These are phyloP conservation scores for Rhynchospora tenuis DNA, from an alignment of 176 grass and related monocot genomes.

Conservation along the genomic window DNA sequence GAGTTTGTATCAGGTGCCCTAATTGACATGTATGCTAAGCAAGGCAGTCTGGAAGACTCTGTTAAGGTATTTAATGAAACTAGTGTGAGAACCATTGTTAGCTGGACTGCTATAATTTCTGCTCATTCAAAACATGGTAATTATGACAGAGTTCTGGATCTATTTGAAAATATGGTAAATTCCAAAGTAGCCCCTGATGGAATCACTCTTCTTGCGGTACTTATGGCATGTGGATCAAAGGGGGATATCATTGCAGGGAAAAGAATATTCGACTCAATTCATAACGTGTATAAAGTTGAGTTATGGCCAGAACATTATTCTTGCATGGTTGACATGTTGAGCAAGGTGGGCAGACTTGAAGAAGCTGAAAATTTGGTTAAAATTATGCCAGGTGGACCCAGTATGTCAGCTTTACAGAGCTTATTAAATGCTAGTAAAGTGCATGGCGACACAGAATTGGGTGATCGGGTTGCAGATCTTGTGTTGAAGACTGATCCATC, in stretches of 20 bases:
- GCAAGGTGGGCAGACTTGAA: slow-evolving; percentile 49
- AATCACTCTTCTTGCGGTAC: slow-evolving; percentile 60
- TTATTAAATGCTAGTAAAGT: slow-evolving; percentile 61
- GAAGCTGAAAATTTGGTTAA: slow-evolving; percentile 64
- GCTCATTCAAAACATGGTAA: slow-evolving; percentile 64
- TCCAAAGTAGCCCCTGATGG: slow-evolving; percentile 44
- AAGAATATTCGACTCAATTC: slow-evolving; percentile 55
- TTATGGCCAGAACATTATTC: slow-evolving; percentile 80
- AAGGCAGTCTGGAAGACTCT: slow-evolving; percentile 57
- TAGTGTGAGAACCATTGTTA: slow-evolving; percentile 28
- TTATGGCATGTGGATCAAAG: slow-evolving; percentile 62
- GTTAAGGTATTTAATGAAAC: slow-evolving; percentile 42
- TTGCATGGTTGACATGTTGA: slow-evolving; percentile 79
- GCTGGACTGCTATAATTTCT: slow-evolving; percentile 73
- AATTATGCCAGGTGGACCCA: slow-evolving; percentile 38
- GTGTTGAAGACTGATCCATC: slow-evolving; percentile 37
- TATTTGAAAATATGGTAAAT: slow-evolving; percentile 53
- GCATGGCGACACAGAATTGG: slow-evolving; percentile 52
- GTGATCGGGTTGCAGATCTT: slow-evolving; percentile 37
- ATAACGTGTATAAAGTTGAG: slow-evolving; percentile 28
- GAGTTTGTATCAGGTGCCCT: slow-evolving; percentile 66
- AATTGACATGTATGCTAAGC: slow-evolving; percentile 90
- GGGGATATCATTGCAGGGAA: slow-evolving; percentile 39
- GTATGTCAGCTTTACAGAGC: slow-evolving; percentile 69
- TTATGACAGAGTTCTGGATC: slow-evolving; percentile 40